Base-by-base conservation (phyloP, 371 early-diverging fungal species). In the Mortierella sp. region DNA sequence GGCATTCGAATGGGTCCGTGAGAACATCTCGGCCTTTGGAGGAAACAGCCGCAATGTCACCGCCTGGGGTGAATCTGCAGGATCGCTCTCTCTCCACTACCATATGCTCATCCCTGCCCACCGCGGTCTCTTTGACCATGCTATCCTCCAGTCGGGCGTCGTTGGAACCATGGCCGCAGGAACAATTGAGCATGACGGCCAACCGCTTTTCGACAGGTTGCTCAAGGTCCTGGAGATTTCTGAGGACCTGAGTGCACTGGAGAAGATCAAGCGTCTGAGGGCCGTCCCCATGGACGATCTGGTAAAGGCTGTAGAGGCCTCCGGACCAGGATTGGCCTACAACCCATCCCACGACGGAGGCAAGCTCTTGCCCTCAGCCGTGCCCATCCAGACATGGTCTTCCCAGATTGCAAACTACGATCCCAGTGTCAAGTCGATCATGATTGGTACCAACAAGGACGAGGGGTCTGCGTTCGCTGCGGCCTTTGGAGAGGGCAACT, bases 61-160 rank as follows among this genome's bases (percentile, higher is more conserved):
- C 1, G 76, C 85, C 6, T 86, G 67, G 48, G 91, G 90, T 22
- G 75, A 90, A 64, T 85, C 85, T 22, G 89, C 88, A n/a, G 91
- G 91, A 6, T 83, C 88, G 13, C 48, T 74, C 16, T 73, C 85
- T 3, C 34, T 89, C 8, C 80, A 77, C 26, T 74, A 70, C 50
- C 80, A 81, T 47, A 66, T 86, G 63, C 37, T 71, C 13, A 58
- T 63, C 24, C 79, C 76, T 0, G 37, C 72, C 7, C 74, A 77
- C n/a, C 44, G 66, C 1, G 76, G 77, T 0, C 73, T 84, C 0
- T 85, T 86, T 66, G 71, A 80, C 26, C 73, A 73, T 34, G 86
- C 80, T 43, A 84, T 87, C 55, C 37, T 87, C 73, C 74, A 85
- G 52, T 86, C 86, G 8, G 76, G 80, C 0, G 70, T 73, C 2